Base-by-base conservation (phyloP, 345 rosid genomes). In the Firmiana major region DNA sequence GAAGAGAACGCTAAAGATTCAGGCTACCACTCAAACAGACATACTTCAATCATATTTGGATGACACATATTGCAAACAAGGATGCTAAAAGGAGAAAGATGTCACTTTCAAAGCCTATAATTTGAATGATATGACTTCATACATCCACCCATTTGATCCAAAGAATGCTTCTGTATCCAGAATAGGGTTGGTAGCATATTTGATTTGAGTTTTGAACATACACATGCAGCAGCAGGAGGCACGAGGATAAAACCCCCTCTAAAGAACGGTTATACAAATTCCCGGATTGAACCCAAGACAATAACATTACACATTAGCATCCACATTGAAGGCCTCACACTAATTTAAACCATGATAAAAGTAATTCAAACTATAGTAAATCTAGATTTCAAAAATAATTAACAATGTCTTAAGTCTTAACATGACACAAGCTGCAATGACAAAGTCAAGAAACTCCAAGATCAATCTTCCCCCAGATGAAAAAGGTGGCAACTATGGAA, bases 21-120 rank as follows among this genome's bases (percentile, higher is more conserved):
- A 31, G 19, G 12, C 11, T 38, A 2, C 57, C 7, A 68, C 26
- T n/a, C 55, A 22, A 63, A 78, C 68, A 17, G 55, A 53, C 60
- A 57, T 48, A 46, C 59, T 74, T 71, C 54, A 68, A 73, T 38
- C 28, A 55, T 55, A 51, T 54, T 22, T n/a, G 64, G 75, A 4
- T 73, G n/a, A 38, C 21, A 55, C 10, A 38, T 13, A 36, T 21
- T 55, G 21, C 64, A 36, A 73, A 73, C 65, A 54, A 36, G 65
- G 13, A 73, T 28, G 74, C 15, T 17, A 71, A 31, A 71, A 51
- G 59, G 17, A 71, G 15, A 49, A 70, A 70, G 43, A 51, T 51
- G 45, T 24, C 21, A 71, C 9, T 49, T 17, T 17, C 1, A 19
- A 49, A 71, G 59, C 19, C 58, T 15, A 9, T 21, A 22, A 5